Evolutionary conservation across 305 asterid genomes (phyloP).

Genomic region (Fraxinus albicans): DNA sequence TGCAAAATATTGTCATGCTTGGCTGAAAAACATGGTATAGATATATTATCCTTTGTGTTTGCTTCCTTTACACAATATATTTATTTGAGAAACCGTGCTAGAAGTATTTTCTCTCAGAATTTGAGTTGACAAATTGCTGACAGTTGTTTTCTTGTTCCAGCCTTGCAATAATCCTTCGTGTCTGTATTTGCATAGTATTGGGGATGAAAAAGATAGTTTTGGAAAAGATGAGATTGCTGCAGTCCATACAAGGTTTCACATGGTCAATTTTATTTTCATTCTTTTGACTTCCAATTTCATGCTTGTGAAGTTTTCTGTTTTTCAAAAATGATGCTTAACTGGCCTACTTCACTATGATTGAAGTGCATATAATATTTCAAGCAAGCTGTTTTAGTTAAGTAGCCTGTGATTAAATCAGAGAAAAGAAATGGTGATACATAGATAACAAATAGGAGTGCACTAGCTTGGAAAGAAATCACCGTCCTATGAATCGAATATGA

Average conservation of each 20-base stretch:
- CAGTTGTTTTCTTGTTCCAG: conserved; percentile 43
- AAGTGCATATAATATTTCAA: conserved; percentile 13
- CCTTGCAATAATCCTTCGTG: conserved; percentile 89
- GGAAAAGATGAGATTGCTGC: conserved; percentile 96
- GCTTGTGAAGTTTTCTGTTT: conserved; percentile 14
- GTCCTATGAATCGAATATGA: not conserved
- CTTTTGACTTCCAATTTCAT: conserved; percentile 1
- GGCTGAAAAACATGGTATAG: conserved; percentile 89
- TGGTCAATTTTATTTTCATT: not conserved
- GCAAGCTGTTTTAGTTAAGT: not conserved
- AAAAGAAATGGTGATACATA: not conserved
- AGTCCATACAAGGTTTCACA: conserved; percentile 75
- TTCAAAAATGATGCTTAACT: not conserved
- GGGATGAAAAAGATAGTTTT: conserved; percentile 94
- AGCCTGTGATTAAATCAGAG: not conserved
- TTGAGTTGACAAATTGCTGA: conserved; percentile 23
- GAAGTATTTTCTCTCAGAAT: conserved; percentile 8
- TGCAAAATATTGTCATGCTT: conserved; percentile 92
- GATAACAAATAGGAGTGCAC: not conserved
- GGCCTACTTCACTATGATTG: not conserved
- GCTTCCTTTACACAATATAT: conserved; percentile 10
- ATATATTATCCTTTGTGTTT: conserved; percentile 18
- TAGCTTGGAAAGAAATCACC: not conserved
- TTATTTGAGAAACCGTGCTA: conserved; percentile 8
- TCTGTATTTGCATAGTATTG: conserved; percentile 85